These are phyloP conservation scores for Huiozyma naganishii DNA, from an alignment of 805 yeast species.

Conservation along the genomic window DNA sequence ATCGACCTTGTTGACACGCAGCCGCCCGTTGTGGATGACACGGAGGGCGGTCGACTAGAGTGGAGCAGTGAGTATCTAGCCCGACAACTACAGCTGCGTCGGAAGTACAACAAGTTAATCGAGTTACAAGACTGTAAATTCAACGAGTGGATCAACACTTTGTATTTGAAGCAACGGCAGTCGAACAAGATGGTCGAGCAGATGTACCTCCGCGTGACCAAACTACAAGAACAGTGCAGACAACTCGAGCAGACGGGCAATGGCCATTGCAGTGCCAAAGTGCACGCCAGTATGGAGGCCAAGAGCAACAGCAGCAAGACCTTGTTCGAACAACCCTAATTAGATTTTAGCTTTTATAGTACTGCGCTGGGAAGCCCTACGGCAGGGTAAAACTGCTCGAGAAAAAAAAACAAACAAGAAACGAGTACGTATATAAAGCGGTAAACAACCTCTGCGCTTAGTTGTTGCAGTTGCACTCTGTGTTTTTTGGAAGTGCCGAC, in stretches of 20 bases:
- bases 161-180: slow-evolving; percentile 43
- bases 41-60: slow-evolving; percentile 33
- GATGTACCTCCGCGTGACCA: slow-evolving; percentile 29
- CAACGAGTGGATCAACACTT: slow-evolving; percentile 49
- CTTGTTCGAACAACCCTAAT: too few relatives aligned
- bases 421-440: too few relatives aligned
- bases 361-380: too few relatives aligned
- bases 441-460: too few relatives aligned
- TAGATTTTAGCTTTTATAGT: too few relatives aligned
- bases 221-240: slow-evolving; percentile 28
- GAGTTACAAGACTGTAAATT: slow-evolving; percentile 44
- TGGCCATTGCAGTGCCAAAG: not conserved
- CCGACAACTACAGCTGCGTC: slow-evolving; percentile 34
- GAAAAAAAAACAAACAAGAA: too few relatives aligned
- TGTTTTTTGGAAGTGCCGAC: too few relatives aligned
- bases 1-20: not conserved
- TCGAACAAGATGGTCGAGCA: slow-evolving; percentile 45
- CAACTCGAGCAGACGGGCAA: slow-evolving; percentile 9
- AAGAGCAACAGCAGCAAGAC: not conserved
- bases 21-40: slow-evolving; percentile 15
- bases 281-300: not conserved
- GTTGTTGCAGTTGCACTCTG: too few relatives aligned
- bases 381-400: too few relatives aligned
- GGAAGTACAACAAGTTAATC: slow-evolving; percentile 34
- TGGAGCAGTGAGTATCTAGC: slow-evolving; percentile 39